Evolutionary conservation across 2,329 filamentous ascomycete genomes (phyloP), one percentile per base, ranked within the genome.

Genomic region (Aureobasidium pullulans): DNA sequence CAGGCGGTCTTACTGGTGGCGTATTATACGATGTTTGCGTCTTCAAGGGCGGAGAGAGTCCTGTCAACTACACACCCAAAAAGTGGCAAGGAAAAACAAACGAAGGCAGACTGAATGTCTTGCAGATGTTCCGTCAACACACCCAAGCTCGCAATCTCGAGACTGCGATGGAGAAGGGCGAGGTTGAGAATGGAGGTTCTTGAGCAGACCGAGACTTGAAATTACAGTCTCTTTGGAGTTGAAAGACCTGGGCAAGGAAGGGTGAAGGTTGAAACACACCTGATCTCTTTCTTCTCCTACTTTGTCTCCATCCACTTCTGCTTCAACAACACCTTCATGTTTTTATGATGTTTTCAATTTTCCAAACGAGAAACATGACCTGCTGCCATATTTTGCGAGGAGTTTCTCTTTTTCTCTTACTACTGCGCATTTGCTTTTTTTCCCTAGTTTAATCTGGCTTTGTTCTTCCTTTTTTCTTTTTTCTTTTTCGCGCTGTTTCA

Each of bases 11-110:
- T 3, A 63, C 75, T 13, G 78, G 78, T 0, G 77, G 66, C 0
- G 72, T 78, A 36, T 60, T 80, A 34, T 81, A 81, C 64, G 78
- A 80, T 66, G 70, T 72, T n/a, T 73, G 76, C 46, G 76, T 81
- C 52, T 81, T 81, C 66, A 76, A 77, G 6, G 68, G 68, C 29
- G 77, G 77, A 1, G 79, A 81, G 64, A 76, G 73, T 56, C 79
- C 78, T 0, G 73, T 81, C n/a, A 81, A 81, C 62, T 81, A 81
- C 64, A 75, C 63, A 8, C 62, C 75, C 4, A 59, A 61, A 28
- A 59, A 64, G 9, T 68, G 68, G 65, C 64, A 63, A 59, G 59
- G 61, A 31, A 62, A 67, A 16, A 58, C 60, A 4, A 60, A 66
- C 48, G 64, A 65, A 57, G 54, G 63, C 32, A 61, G 64, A 56